phyloP scores from a whole-genome alignment of 345 rosid genomes.

The Pugionium cornutum region DNA sequence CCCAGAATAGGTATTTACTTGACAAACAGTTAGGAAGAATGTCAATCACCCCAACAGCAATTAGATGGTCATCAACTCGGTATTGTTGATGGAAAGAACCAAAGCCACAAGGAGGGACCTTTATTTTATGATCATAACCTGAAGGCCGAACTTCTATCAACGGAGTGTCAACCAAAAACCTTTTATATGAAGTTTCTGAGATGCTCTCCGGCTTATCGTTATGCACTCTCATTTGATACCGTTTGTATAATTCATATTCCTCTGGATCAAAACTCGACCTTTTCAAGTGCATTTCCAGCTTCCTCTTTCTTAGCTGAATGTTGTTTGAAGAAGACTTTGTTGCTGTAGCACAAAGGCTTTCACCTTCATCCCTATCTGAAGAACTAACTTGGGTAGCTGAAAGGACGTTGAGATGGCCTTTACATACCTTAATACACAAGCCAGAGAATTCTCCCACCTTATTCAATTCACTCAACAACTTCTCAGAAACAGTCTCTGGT shows the following conservation, averaged over 20 bases:
- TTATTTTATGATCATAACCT: conserved; percentile 45
- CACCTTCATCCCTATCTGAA: conserved; percentile 38
- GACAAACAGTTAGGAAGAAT: conserved; percentile 89
- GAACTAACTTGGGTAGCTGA: conserved; percentile 42
- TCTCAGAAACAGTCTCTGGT: conserved; percentile 60
- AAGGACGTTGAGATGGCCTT: conserved; percentile 80
- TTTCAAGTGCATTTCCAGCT: conserved; percentile 74
- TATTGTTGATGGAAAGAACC: conserved; percentile 98
- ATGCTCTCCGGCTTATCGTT: conserved; percentile 63
- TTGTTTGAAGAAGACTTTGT: conserved; percentile 41
- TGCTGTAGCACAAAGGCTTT: conserved; percentile 38
- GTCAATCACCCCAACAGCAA: conserved; percentile 93
- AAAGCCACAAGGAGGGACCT: conserved; percentile 78
- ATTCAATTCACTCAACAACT: conserved; percentile 50
- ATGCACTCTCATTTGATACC: conserved; percentile 84
- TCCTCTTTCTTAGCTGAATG: conserved; percentile 48
- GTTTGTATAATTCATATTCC: conserved; percentile 72
- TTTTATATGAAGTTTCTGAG: conserved; percentile 60
- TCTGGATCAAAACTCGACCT: conserved; percentile 84
- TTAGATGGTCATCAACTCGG: conserved; percentile 67
- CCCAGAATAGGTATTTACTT: conserved; percentile 95
- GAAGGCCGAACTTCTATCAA: conserved; percentile 67
- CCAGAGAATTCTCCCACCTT: conserved; percentile 42
- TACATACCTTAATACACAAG: conserved; percentile 60
- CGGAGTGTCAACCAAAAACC: conserved; percentile 87